Evolutionary conservation across 331 rosid genomes (phyloP).

Genomic region (Rosa hybrid): DNA sequence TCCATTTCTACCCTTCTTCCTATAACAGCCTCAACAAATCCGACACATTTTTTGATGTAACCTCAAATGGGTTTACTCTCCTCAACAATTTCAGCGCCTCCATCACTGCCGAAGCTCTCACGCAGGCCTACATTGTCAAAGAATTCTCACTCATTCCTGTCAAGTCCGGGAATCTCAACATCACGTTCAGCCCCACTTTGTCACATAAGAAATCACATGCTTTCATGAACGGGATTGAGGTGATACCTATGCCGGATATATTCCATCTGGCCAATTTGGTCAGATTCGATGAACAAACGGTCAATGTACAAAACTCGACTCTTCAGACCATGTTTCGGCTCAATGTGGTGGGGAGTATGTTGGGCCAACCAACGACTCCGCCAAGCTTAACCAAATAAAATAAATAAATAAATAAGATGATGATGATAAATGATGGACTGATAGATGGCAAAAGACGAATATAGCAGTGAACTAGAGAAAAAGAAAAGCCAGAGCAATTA

Average conservation of each 20-base stretch:
- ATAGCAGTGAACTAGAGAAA: no score
- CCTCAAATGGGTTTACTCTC: slow-evolving; percentile 35
- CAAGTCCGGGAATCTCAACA: slow-evolving; percentile 28
- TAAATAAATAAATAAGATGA: no score
- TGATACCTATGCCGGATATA: slow-evolving; percentile 38
- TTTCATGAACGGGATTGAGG: slow-evolving; percentile 53
- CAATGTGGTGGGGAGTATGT: no score
- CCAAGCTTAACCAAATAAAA: no score
- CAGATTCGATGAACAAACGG: background rate
- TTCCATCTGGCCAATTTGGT: slow-evolving; percentile 28
- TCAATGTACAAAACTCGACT: slow-evolving; percentile 16
- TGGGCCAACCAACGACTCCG: no score
- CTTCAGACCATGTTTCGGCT: no score
- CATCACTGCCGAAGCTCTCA: slow-evolving; percentile 32
- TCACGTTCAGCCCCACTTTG: slow-evolving; percentile 39
- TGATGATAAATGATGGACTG: no score
- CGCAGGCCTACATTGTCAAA: slow-evolving; percentile 41
- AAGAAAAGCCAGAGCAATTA: no score
- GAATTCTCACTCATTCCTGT: slow-evolving; percentile 35
- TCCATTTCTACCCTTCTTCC: slow-evolving; percentile 40
- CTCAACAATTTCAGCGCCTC: slow-evolving; percentile 41
- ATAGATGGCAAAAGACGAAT: no score
- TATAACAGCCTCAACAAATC: slow-evolving; percentile 19
- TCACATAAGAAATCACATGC: slow-evolving; percentile 27
- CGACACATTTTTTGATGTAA: slow-evolving; percentile 21